phyloP scores from a whole-genome alignment of 257 asterid genomes.

The Forsythia suspensa region DNA sequence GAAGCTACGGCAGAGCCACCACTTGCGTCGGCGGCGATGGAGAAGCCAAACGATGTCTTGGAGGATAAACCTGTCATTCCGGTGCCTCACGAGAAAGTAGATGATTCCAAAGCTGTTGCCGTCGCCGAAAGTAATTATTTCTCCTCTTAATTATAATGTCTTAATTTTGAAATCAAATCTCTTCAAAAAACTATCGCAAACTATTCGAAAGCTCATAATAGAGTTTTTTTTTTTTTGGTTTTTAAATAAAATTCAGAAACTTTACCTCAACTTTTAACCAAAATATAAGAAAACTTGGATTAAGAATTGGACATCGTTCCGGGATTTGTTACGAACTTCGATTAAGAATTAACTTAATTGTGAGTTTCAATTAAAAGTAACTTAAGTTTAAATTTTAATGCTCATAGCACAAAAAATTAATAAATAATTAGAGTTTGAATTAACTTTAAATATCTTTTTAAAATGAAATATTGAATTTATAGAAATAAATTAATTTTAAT shows the following conservation, averaged over 20 bases:
- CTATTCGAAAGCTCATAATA: too few species aligned
- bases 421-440: background rate
- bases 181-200: too few species aligned
- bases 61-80: background rate
- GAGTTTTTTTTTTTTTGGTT: too few species aligned
- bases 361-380: background rate
- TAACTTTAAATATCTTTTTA: background rate
- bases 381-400: too few species aligned
- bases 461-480: too few species aligned
- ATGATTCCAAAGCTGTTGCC: background rate
- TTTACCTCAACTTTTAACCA: background rate
- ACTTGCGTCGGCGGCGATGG: background rate
- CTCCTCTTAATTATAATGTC: background rate
- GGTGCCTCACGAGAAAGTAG: background rate
- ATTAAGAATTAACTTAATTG: too few species aligned
- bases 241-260: background rate
- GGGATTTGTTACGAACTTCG: background rate
- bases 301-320: background rate
- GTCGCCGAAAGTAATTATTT: background rate
- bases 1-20: constrained; percentile 6
- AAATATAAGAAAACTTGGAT: background rate
- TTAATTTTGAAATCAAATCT: too few species aligned
- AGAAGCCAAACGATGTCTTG: background rate
- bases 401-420: too few species aligned
- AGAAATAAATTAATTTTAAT: too few species aligned